phyloP scores from a whole-genome alignment of 768 basidiomycete species.

The Naganishia friedmannii region DNA sequence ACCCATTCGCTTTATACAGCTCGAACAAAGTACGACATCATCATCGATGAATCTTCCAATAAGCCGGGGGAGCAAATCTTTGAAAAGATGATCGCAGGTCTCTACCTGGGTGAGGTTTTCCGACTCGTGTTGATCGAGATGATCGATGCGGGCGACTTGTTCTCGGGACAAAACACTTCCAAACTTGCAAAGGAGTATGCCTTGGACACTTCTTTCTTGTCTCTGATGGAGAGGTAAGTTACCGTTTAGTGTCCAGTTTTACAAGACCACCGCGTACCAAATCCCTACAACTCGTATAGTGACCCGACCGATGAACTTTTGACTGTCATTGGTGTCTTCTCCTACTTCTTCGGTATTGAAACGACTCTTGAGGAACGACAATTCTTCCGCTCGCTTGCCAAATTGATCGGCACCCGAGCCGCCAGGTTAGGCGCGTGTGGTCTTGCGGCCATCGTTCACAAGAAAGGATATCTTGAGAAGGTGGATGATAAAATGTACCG shows the following conservation, averaged over 20 bases:
- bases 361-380: slow-evolving; percentile 94
- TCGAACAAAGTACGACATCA: slow-evolving; percentile 86
- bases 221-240: slow-evolving; percentile 84
- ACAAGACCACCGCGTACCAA: too few species aligned
- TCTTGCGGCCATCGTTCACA: slow-evolving; percentile 91
- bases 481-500: slow-evolving; percentile 43
- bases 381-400: slow-evolving; percentile 92
- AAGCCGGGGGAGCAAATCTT: slow-evolving; percentile 83
- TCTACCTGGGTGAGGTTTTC: slow-evolving; percentile 93
- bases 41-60: slow-evolving; percentile 89
- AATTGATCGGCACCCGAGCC: slow-evolving; percentile 80
- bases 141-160: slow-evolving; percentile 92
- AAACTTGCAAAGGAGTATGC: slow-evolving; percentile 90
- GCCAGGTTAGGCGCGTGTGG: slow-evolving; percentile 90
- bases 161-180: slow-evolving; percentile 97
- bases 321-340: slow-evolving; percentile 94
- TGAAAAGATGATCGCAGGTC: slow-evolving; percentile 90
- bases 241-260: too few species aligned
- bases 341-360: slow-evolving; percentile 93
- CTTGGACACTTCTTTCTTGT: slow-evolving; percentile 94
- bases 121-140: slow-evolving; percentile 92
- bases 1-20: slow-evolving; percentile 48
- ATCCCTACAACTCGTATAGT: slow-evolving; percentile 52
- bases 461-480: slow-evolving; percentile 88
- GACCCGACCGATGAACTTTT: slow-evolving; percentile 95